A percentile compares a stretch with the other conserved stretches of the same genome.
Evolutionary conservation across 441 rosid genomes (phyloP).

Genomic region (Raphanus hybrid): DNA sequence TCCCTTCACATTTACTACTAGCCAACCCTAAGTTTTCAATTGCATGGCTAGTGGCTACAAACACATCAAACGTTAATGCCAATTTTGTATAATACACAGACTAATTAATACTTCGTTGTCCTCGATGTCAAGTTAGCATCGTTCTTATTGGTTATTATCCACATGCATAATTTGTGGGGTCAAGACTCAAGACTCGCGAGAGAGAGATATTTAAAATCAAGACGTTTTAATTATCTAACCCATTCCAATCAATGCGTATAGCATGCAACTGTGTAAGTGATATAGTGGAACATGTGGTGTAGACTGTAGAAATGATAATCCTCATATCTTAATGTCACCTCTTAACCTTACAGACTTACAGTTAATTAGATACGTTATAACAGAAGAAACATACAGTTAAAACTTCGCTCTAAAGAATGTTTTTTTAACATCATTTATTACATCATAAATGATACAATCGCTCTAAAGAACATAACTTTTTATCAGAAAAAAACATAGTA

Average conservation of each 20-base stretch:
- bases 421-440: too few species aligned
- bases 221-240: slow-evolving; percentile 11
- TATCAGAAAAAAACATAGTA: background rate
- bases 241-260: slow-evolving; percentile 10
- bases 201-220: slow-evolving; percentile 13
- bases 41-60: slow-evolving; percentile 43
- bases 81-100: slow-evolving; percentile 14
- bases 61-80: slow-evolving; percentile 6
- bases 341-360: background rate
- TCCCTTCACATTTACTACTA: slow-evolving; percentile 40
- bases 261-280: slow-evolving; percentile 13
- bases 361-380: background rate
- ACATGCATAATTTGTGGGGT: slow-evolving; percentile 34
- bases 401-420: background rate
- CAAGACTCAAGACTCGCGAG: background rate
- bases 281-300: slow-evolving; percentile 26
- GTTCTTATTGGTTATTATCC: slow-evolving; percentile 29
- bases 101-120: slow-evolving; percentile 12
- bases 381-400: background rate
- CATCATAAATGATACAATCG: too few species aligned
- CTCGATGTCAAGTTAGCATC: slow-evolving; percentile 23
- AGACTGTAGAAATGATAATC: too few species aligned
- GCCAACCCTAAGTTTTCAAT: slow-evolving; percentile 33
- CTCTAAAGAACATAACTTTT: too few species aligned
- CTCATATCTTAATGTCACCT: background rate